Conservation (phyloP, 2,329 filamentous ascomycete species). For the Magnaporthiopsis poae region DNA sequence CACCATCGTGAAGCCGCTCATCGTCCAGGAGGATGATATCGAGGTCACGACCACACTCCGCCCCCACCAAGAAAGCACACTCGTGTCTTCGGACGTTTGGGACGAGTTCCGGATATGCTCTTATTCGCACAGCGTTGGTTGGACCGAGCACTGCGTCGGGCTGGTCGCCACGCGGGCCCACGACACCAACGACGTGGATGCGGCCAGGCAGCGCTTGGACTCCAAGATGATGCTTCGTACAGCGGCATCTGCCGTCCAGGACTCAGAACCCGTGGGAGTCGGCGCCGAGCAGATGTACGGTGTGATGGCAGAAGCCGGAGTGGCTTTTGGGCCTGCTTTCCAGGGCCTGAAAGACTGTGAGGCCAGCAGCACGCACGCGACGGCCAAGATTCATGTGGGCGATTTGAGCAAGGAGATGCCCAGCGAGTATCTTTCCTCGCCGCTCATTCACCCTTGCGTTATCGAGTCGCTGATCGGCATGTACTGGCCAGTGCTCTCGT, state of each 20-base stretch:
- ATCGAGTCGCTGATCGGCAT: conserved; percentile 31
- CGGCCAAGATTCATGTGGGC: conserved; percentile 25
- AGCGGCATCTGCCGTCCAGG: conserved; percentile 21
- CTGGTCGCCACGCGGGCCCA: conserved; percentile 31
- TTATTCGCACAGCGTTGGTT: conserved; percentile 39
- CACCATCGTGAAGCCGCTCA: conserved; percentile 33
- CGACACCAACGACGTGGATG: conserved; percentile 32
- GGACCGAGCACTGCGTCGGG: conserved; percentile 51
- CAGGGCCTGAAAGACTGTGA: conserved; percentile 38
- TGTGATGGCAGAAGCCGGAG: conserved; percentile 33
- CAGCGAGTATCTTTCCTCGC: conserved; percentile 23
- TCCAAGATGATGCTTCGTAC: conserved; percentile 22
- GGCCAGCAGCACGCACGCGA: conserved; percentile 24
- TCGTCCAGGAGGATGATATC: conserved; percentile 37
- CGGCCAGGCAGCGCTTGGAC: conserved; percentile 21
- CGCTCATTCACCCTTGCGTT: conserved; percentile 28
- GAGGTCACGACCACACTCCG: conserved; percentile 41
- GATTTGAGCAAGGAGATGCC: conserved; percentile 32
- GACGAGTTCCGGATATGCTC: conserved; percentile 48
- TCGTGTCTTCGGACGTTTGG: conserved; percentile 36
- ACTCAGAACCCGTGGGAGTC: conserved; percentile 21
- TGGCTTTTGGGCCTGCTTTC: conserved; percentile 41
- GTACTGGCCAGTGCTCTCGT: conserved; percentile 30
- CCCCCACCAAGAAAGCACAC: conserved; percentile 30
- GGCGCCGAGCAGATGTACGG: conserved; percentile 33